Percentiles rank a stretch among this genome's conserved stretches.
Evolutionary conservation across 2,329 filamentous ascomycete species (phyloP).

Genomic region (Penicillium italicum): DNA sequence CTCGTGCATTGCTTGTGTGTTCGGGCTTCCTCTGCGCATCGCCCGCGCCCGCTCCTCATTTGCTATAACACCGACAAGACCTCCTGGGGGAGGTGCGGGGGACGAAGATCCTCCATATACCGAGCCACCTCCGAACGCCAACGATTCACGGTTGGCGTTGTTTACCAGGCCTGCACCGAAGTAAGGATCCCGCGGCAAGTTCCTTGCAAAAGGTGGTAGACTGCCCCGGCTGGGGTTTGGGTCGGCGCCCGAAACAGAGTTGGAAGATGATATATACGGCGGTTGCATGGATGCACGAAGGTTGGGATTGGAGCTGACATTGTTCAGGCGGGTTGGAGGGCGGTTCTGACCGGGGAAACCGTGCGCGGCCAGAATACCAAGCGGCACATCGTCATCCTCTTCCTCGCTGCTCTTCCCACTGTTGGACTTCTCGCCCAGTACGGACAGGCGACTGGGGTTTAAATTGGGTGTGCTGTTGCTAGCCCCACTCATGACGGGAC

Average conservation of each 20-base stretch:
- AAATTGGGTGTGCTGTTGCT: conserved; percentile 62
- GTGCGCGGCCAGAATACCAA: conserved; percentile 82
- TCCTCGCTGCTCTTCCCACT: conserved; percentile 49
- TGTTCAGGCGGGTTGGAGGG: conserved; percentile 65
- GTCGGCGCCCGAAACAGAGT: conserved; percentile 57
- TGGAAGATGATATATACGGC: conserved; percentile 49
- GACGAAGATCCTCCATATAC: conserved; percentile 39
- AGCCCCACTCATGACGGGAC: conserved; percentile 56
- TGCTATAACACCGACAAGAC: conserved; percentile 83
- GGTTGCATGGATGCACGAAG: conserved; percentile 56
- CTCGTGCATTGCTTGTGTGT: conserved; percentile 53
- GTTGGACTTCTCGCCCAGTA: conserved; percentile 36
- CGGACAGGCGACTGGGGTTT: conserved; percentile 35
- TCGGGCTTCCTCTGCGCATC: conserved; percentile 73
- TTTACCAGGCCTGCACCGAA: conserved; percentile 73
- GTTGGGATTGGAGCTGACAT: conserved; percentile 68
- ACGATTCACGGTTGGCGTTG: conserved; percentile 67
- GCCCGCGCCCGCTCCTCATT: conserved; percentile 76
- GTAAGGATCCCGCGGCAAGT: conserved; percentile 81
- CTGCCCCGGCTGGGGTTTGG: conserved; percentile 46
- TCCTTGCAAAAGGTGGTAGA: conserved; percentile 77
- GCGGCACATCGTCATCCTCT: conserved; percentile 81
- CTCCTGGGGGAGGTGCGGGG: conserved; percentile 60
- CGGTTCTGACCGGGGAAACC: conserved; percentile 78
- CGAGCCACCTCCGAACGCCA: conserved; percentile 63